Evolutionary conservation across 495 filamentous ascomycete species (phyloP).

Genomic region (Melanomma pulvis-pyrius): DNA sequence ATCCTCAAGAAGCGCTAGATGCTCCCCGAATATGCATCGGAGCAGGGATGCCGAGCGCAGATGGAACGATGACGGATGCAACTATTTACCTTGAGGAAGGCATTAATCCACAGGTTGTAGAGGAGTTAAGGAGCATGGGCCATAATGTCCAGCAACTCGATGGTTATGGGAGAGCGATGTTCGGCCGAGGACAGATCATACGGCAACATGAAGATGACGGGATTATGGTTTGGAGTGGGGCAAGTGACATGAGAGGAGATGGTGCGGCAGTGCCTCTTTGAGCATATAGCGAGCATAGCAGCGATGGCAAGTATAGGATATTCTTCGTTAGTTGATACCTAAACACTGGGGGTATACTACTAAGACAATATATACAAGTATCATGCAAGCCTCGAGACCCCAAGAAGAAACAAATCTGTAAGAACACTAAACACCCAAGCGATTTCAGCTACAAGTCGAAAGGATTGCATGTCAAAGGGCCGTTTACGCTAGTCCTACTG

Average conservation of each 20-base stretch:
- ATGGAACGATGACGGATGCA: conserved; percentile 54
- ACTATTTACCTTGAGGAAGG: conserved; percentile 85
- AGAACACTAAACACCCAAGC: too few relatives aligned
- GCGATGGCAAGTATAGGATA: too few relatives aligned
- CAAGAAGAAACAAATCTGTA: too few relatives aligned
- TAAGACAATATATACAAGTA: too few relatives aligned
- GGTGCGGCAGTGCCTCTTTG: conserved; percentile 71
- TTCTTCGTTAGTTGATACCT: too few relatives aligned
- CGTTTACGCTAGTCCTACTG: too few relatives aligned
- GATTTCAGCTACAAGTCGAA: too few relatives aligned
- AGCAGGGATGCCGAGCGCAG: conserved; percentile 61
- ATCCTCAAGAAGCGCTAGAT: conserved; percentile 87
- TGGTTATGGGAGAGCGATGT: conserved; percentile 69
- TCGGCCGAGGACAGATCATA: conserved; percentile 92
- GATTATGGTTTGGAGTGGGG: conserved; percentile 73
- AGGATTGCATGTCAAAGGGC: too few relatives aligned
- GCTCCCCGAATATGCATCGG: conserved; percentile 85
- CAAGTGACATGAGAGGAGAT: conserved; percentile 88
- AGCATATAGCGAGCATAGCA: neutral
- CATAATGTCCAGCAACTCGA: conserved; percentile 71
- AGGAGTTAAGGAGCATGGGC: conserved; percentile 68
- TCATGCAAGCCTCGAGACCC: too few relatives aligned
- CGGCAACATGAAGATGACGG: conserved; percentile 72
- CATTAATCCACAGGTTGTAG: conserved; percentile 65
- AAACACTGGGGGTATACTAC: too few relatives aligned